Evolutionary conservation across 1,284 basidiomycete genomes (phyloP).

Genomic region (Malassezia brasiliensis): DNA sequence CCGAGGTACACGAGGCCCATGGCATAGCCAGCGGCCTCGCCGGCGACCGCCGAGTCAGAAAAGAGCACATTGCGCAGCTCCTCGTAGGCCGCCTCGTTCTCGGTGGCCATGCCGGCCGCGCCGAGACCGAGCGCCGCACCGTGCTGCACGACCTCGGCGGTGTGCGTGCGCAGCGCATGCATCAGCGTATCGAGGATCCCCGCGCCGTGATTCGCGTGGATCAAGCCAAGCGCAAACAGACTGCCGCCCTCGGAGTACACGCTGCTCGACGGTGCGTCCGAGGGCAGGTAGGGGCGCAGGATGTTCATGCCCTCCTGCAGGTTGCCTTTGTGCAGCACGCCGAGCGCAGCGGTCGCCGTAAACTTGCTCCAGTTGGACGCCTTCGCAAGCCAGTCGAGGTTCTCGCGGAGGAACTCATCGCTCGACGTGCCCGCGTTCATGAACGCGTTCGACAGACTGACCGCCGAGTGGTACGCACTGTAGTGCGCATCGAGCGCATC

Average conservation of each 20-base stretch:
- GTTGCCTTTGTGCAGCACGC: conserved; percentile 47
- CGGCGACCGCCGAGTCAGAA: conserved; percentile 45
- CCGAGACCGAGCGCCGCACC: conserved; percentile 47
- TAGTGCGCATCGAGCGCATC: conserved; percentile 45
- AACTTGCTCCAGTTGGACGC: conserved; percentile 49
- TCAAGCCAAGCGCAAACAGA: conserved; percentile 46
- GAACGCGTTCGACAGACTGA: conserved; percentile 47
- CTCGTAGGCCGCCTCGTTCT: conserved; percentile 46
- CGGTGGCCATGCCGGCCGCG: conserved; percentile 47
- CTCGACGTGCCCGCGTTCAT: conserved; percentile 48
- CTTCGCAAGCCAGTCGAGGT: conserved; percentile 48
- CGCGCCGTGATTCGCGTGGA: conserved; percentile 47
- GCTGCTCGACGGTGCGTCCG: conserved; percentile 34
- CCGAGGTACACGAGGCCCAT: conserved; percentile 48
- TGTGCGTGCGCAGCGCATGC: conserved; percentile 44
- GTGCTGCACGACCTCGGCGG: conserved; percentile 46
- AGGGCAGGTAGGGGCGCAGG: conserved; percentile 44
- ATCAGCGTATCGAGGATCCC: conserved; percentile 44
- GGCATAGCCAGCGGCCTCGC: conserved; percentile 47
- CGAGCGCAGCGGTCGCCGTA: conserved; percentile 46
- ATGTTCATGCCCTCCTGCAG: conserved; percentile 43
- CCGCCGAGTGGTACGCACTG: conserved; percentile 47
- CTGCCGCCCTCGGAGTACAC: conserved; percentile 47
- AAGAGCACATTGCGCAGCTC: conserved; percentile 45
- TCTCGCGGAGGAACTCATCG: conserved; percentile 47